Evolutionary conservation across 805 yeast genomes (phyloP).

Genomic region (Hanseniaspora lachancei): DNA sequence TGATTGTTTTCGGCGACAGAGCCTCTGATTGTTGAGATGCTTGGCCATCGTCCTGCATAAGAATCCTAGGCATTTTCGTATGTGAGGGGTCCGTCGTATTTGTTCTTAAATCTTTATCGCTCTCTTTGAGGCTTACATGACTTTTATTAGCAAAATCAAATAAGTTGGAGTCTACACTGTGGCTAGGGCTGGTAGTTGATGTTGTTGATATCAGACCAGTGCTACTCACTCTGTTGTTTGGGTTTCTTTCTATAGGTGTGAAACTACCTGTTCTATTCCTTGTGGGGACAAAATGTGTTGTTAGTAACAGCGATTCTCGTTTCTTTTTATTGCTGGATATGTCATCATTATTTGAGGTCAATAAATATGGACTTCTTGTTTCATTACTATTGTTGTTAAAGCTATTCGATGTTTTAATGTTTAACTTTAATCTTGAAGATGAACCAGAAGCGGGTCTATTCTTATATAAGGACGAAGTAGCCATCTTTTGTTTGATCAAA

Average conservation of each 20-base stretch:
- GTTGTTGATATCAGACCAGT: neutral
- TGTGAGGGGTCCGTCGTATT: neutral
- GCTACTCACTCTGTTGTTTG: neutral
- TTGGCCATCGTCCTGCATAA: neutral
- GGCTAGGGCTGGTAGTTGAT: neutral
- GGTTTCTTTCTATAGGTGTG: neutral
- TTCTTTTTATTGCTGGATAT: neutral
- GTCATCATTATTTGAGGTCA: neutral
- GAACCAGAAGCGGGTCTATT: neutral
- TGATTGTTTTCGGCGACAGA: neutral
- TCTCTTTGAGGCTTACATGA: neutral
- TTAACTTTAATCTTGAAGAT: neutral
- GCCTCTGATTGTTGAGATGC: neutral
- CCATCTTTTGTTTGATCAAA: slow-evolving; percentile 3
- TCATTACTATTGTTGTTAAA: neutral
- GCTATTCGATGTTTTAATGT: neutral
- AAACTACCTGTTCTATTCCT: slow-evolving; percentile 15
- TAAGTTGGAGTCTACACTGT: neutral
- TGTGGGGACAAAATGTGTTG: slow-evolving; percentile 27
- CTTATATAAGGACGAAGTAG: neutral
- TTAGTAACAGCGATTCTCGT: slow-evolving; percentile 19
- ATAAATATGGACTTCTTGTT: neutral
- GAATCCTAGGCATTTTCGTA: neutral
- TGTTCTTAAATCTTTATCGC: neutral
- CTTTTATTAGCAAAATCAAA: neutral